phyloP scores from a whole-genome alignment of 495 filamentous ascomycete species.

The Lasiosphaeriaceae sp. region DNA sequence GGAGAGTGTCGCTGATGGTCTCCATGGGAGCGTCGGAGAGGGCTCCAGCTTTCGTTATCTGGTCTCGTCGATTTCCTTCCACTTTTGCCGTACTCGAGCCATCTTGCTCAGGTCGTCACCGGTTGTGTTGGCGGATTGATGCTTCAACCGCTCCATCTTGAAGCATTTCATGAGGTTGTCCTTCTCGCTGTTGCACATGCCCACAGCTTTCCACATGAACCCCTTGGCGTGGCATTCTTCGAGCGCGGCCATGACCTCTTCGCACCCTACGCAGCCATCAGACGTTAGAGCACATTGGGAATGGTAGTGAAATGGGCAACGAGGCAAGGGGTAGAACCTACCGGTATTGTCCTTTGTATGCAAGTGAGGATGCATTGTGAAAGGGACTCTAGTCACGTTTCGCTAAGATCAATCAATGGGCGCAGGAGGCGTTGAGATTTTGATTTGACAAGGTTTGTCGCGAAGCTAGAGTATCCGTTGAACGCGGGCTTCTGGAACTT shows the following conservation, averaged over 20 bases:
- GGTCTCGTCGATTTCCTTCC: slow-evolving; percentile 81
- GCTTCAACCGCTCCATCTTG: slow-evolving; percentile 69
- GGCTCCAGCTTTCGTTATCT: slow-evolving; percentile 36
- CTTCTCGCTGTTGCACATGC: slow-evolving; percentile 88
- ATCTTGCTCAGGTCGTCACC: slow-evolving; percentile 67
- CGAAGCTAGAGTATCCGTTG: too few species aligned
- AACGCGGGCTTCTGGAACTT: background rate
- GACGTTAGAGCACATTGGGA: slow-evolving; percentile 1
- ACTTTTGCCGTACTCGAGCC: slow-evolving; percentile 63
- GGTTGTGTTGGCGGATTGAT: slow-evolving; percentile 72
- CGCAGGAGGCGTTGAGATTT: background rate
- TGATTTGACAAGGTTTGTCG: too few species aligned
- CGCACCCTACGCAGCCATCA: slow-evolving; percentile 89
- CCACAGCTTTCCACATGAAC: slow-evolving; percentile 82
- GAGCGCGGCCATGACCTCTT: slow-evolving; percentile 85
- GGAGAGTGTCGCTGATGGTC: background rate
- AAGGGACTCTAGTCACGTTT: background rate
- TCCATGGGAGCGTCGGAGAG: background rate
- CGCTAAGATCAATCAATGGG: background rate
- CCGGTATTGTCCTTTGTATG: slow-evolving; percentile 87
- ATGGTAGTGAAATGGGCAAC: background rate
- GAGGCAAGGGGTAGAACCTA: slow-evolving; percentile 34
- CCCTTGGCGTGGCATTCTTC: slow-evolving; percentile 94
- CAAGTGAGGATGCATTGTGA: slow-evolving; percentile 91
- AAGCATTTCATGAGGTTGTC: slow-evolving; percentile 77